A percentile compares a stretch with the other conserved stretches of the same genome.
These are phyloP conservation scores for Tulasnella sp. DNA, from an alignment of 768 basidiomycete genomes.

Conservation along the genomic window DNA sequence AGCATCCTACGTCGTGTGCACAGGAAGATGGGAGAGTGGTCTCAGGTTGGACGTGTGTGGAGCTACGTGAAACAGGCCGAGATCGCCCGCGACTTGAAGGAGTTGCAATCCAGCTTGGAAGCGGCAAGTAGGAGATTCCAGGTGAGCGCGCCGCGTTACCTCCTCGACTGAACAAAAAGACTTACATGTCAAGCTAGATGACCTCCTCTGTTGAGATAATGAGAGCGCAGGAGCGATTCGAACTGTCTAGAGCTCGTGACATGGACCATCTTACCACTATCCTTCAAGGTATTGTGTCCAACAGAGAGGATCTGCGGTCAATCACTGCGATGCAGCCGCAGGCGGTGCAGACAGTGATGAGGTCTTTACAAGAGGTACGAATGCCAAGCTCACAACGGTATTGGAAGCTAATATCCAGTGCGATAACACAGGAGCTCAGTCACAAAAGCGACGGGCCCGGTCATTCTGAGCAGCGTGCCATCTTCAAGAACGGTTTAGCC, in stretches of 20 bases:
- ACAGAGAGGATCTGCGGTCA: slow-evolving; percentile 30
- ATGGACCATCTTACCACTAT: slow-evolving; percentile 20
- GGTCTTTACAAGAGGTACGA: slow-evolving; percentile 33
- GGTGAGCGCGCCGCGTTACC: not conserved
- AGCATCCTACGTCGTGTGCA: not conserved
- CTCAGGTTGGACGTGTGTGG: not conserved
- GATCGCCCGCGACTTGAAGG: not conserved
- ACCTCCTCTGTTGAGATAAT: slow-evolving; percentile 2
- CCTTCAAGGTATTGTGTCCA: slow-evolving; percentile 29
- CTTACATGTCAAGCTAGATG: not conserved
- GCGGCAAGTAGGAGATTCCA: not conserved
- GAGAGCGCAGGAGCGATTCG: not conserved
- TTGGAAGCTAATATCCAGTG: not conserved
- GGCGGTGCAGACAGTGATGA: slow-evolving; percentile 33
- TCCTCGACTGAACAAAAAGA: not conserved
- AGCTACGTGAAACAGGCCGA: slow-evolving; percentile 6
- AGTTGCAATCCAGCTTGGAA: not conserved
- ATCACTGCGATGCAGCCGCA: slow-evolving; percentile 26
- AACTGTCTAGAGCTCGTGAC: not conserved
- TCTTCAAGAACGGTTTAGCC: slow-evolving; percentile 34
- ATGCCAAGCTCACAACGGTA: not conserved
- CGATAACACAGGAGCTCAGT: slow-evolving; percentile 28
- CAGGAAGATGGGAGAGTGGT: slow-evolving; percentile 7
- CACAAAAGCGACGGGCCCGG: slow-evolving; percentile 24
- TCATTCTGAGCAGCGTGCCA: slow-evolving; percentile 26